Evolutionary conservation across 1,284 basidiomycete genomes (phyloP).

Genomic region (Neotropicomus parvogracilis): DNA sequence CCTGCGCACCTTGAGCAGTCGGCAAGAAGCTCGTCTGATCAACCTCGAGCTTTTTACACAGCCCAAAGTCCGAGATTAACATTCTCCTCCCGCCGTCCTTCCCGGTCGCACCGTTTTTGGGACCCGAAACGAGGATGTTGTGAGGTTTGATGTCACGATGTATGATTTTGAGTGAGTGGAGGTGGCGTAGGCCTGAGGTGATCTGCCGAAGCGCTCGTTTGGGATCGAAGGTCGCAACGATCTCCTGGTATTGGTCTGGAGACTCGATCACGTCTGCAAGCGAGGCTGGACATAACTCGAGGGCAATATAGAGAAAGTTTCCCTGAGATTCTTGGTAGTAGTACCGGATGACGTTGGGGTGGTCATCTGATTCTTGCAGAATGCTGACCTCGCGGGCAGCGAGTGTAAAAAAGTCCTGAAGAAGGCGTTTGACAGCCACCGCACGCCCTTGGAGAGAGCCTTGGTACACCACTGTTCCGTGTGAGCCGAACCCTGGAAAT

Average conservation of each 20-base stretch:
- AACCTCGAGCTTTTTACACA: conserved; percentile 88
- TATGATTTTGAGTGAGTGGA: conserved; percentile 94
- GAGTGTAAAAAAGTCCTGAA: conserved; percentile 93
- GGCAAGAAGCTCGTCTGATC: conserved; percentile 92
- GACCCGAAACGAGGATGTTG: conserved; percentile 88
- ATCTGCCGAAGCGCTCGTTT: conserved; percentile 89
- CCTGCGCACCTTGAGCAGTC: conserved; percentile 76
- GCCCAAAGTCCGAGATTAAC: conserved; percentile 93
- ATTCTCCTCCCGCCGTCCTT: conserved; percentile 65
- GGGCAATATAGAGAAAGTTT: conserved; percentile 95
- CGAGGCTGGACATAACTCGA: conserved; percentile 94
- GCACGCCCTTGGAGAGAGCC: conserved; percentile 94
- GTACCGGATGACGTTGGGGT: conserved; percentile 97
- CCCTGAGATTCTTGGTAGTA: conserved; percentile 94
- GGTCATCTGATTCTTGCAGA: conserved; percentile 94
- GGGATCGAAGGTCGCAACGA: conserved; percentile 71
- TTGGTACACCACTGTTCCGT: conserved; percentile 92
- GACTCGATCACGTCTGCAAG: conserved; percentile 90
- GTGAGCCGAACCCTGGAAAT: conserved; percentile 83
- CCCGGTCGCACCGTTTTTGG: conserved; percentile 54
- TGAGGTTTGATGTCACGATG: conserved; percentile 99
- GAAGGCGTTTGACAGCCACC: conserved; percentile 93
- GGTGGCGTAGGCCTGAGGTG: conserved; percentile 81
- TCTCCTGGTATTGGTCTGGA: conserved; percentile 70
- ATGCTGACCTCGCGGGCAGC: conserved; percentile 93